Base-by-base conservation (phyloP, 495 filamentous ascomycete species). In the Penicillium ucsense region DNA sequence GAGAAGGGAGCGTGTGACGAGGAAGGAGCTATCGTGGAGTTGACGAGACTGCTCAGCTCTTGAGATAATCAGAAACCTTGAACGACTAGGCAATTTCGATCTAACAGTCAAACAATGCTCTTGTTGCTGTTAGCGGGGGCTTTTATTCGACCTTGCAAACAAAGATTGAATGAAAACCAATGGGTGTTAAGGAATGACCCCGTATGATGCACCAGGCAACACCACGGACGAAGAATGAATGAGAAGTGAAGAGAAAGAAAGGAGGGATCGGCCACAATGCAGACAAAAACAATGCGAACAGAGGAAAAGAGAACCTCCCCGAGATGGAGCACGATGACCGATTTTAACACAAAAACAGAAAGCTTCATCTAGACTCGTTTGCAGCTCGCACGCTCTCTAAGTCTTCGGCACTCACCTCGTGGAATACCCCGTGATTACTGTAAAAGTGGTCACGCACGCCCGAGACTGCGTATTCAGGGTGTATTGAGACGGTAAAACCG, bases 31-130 rank as follows among this genome's bases (percentile, higher is more conserved):
- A 41, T 31, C 20, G 28, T 31, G 38, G 30, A 33, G 35, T 5
- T 38, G 36, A 34, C 33, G 5, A 43, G 39, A 45, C 31, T 30
- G 11, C 37, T 41, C 11, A 49, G 32, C 36, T 36, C 35, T 42
- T 35, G 9, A 31, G 38, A 3, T 37, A 10, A 43, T n/a, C 29
- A 47, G 45, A 35, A 39, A 52, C 2, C 20, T 43, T 45, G 50
- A 47, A 56, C 49, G 46, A n/a, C 43, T 50, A 52, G 49, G 47
- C 43, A 49, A 38, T 41, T 39, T 37, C 39, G 33, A 42, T 50
- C 52, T 46, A 43, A 40, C 35, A 44, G 40, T 29, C 33, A 28
- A 53, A 6, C 9, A 30, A 12, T 28, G 12, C 9, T 33, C n/a
- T 30, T 35, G 30, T 10, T 41, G 44, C 41, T 49, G 10, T 11